phyloP scores from a whole-genome alignment of 2,329 filamentous ascomycete species.

The Leptosphaerulina australis region DNA sequence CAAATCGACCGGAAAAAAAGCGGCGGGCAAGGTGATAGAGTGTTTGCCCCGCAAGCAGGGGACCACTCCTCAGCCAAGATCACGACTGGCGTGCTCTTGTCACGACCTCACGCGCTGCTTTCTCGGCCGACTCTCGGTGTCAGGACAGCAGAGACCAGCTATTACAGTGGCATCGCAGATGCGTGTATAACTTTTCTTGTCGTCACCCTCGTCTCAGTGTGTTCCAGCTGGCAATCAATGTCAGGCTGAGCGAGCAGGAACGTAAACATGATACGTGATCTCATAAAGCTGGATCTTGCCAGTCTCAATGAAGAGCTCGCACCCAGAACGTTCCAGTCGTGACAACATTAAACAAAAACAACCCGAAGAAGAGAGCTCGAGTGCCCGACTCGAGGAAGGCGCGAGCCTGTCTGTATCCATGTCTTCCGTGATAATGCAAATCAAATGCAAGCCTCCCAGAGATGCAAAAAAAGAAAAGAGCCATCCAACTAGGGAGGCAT shows the following conservation, averaged over 20 bases:
- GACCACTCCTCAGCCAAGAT: slow-evolving; percentile 36
- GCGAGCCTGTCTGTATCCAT: slow-evolving; percentile 50
- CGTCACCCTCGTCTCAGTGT: slow-evolving; percentile 38
- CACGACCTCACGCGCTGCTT: slow-evolving; percentile 30
- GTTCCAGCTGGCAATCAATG: slow-evolving; percentile 49
- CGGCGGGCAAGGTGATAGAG: slow-evolving; percentile 20
- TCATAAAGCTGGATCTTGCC: slow-evolving; percentile 43
- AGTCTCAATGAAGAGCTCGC: slow-evolving; percentile 48
- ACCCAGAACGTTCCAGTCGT: slow-evolving; percentile 29
- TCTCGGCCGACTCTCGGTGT: slow-evolving; percentile 6
- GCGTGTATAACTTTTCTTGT: slow-evolving; percentile 49
- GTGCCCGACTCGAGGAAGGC: slow-evolving; percentile 50
- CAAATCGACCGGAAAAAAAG: neutral
- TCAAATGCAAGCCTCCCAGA: slow-evolving; percentile 52
- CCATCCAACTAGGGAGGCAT: slow-evolving; percentile 43
- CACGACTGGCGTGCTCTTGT: slow-evolving; percentile 43
- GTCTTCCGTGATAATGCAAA: slow-evolving; percentile 52
- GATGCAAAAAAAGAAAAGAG: slow-evolving; percentile 45
- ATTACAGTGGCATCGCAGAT: slow-evolving; percentile 49
- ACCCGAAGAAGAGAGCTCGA: slow-evolving; percentile 39
- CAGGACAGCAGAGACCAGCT: slow-evolving; percentile 32
- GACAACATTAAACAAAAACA: slow-evolving; percentile 50
- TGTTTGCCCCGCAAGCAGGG: slow-evolving; percentile 49
- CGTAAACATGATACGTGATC: slow-evolving; percentile 39
- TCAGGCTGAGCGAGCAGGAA: slow-evolving; percentile 42